Conservation (phyloP, 805 yeast species). For the Cyberlindnera xylosilytica region DNA sequence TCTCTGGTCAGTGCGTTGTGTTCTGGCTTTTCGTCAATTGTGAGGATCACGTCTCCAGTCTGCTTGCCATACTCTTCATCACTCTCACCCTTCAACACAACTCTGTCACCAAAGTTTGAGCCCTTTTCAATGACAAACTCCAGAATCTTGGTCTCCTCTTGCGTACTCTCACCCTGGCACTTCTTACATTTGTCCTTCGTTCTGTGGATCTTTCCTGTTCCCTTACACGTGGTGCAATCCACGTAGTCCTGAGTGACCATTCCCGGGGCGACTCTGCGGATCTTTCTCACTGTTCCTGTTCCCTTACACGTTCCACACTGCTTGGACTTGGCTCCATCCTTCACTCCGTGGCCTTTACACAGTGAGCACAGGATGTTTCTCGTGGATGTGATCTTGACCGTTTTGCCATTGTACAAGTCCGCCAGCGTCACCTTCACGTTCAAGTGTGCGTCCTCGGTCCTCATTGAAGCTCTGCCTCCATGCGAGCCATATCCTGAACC, state of each 20-base stretch:
- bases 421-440: conserved; percentile 63
- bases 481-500: conserved; percentile 6
- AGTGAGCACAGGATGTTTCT: conserved; percentile 68
- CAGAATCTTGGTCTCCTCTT: conserved; percentile 64
- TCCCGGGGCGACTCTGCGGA: conserved; percentile 71
- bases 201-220: conserved; percentile 58
- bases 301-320: conserved; percentile 73
- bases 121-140: conserved; percentile 81
- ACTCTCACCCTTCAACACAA: conserved; percentile 64
- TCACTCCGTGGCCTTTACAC: conserved; percentile 80
- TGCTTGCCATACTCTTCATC: conserved; percentile 71
- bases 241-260: conserved; percentile 60
- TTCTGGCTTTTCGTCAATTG: conserved; percentile 40
- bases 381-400: conserved; percentile 66
- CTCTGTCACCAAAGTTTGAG: conserved; percentile 54
- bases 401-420: conserved; percentile 78
- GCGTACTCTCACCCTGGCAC: conserved; percentile 64
- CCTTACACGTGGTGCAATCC: conserved; percentile 67
- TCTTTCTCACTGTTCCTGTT: conserved; percentile 55
- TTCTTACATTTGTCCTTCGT: conserved; percentile 72
- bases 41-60: conserved; percentile 77
- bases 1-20: conserved; percentile 46
- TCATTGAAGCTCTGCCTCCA: conserved; percentile 10
- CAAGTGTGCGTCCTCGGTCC: conserved; percentile 68
- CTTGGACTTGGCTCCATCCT: conserved; percentile 49